phyloP scores from a whole-genome alignment of 805 yeast species.

The Saccharomycopsis sp. region DNA sequence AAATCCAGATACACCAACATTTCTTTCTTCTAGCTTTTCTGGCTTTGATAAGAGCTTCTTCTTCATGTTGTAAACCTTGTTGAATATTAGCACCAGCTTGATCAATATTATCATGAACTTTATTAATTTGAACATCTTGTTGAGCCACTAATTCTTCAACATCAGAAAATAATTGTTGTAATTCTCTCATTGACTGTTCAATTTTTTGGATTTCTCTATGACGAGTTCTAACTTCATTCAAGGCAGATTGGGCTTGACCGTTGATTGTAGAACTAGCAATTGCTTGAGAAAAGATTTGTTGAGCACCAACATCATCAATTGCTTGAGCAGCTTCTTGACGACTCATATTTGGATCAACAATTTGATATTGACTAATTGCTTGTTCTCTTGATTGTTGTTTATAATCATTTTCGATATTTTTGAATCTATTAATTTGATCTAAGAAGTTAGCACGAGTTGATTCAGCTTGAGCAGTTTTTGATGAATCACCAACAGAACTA shows the following conservation, averaged over 20 bases:
- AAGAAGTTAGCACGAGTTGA: slow-evolving; percentile 77
- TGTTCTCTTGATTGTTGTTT: slow-evolving; percentile 75
- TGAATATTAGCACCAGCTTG: slow-evolving; percentile 86
- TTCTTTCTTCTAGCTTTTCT: slow-evolving; percentile 84
- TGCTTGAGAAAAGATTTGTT: slow-evolving; percentile 92
- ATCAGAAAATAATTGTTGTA: slow-evolving; percentile 88
- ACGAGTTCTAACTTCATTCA: slow-evolving; percentile 91
- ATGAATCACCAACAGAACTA: slow-evolving; percentile 57
- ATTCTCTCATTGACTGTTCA: slow-evolving; percentile 91
- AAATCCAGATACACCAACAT: slow-evolving; percentile 71
- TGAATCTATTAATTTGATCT: slow-evolving; percentile 76
- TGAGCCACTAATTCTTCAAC: slow-evolving; percentile 95
- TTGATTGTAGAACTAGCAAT: slow-evolving; percentile 75
- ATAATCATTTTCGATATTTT: slow-evolving; percentile 78
- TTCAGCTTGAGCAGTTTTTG: slow-evolving; percentile 86
- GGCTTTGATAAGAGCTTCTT: slow-evolving; percentile 81
- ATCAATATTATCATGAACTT: slow-evolving; percentile 69
- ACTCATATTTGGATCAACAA: slow-evolving; percentile 79
- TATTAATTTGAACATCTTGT: slow-evolving; percentile 82
- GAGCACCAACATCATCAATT: slow-evolving; percentile 73
- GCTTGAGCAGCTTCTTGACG: slow-evolving; percentile 78
- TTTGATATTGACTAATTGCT: slow-evolving; percentile 87
- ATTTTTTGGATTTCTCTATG: slow-evolving; percentile 91
- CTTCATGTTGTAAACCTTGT: slow-evolving; percentile 89
- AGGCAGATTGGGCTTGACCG: slow-evolving; percentile 91